Conservation (phyloP, 2,329 filamentous ascomycete genomes). For the Monosporascus sp. region DNA sequence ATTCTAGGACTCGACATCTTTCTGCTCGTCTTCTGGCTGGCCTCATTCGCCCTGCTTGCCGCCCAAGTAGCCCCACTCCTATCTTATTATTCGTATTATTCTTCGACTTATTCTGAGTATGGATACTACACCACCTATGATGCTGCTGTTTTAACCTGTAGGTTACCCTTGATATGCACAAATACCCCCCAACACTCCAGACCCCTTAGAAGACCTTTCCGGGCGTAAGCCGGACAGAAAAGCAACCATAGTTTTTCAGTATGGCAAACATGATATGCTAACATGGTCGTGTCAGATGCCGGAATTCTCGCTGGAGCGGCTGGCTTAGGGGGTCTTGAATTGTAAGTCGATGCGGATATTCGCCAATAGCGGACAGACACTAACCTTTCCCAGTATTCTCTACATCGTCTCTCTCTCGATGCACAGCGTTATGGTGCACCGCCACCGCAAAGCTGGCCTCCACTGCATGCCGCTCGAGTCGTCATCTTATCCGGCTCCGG, state of each 20-base stretch:
- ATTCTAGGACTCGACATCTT: slow-evolving; percentile 46
- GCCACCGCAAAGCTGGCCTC: slow-evolving; percentile 39
- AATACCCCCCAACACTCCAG: neutral
- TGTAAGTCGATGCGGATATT: slow-evolving; percentile 30
- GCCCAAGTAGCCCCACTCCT: slow-evolving; percentile 24
- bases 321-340: slow-evolving; percentile 36
- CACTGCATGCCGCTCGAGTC: slow-evolving; percentile 29
- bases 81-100: slow-evolving; percentile 1
- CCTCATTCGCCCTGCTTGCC: slow-evolving; percentile 37
- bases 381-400: slow-evolving; percentile 30
- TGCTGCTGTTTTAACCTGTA: slow-evolving; percentile 10
- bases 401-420: slow-evolving; percentile 37
- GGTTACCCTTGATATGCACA: neutral
- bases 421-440: slow-evolving; percentile 35
- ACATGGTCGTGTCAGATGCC: slow-evolving; percentile 9
- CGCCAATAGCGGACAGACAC: neutral
- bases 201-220: neutral
- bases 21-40: slow-evolving; percentile 48
- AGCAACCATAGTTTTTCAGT: neutral
- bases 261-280: slow-evolving; percentile 1
- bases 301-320: slow-evolving; percentile 30
- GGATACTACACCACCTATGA: slow-evolving; percentile 18
- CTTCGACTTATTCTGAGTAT: slow-evolving; percentile 9
- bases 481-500: slow-evolving; percentile 12
- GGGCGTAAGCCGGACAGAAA: neutral